Evolutionary conservation across 2,329 filamentous ascomycete genomes (phyloP).

Genomic region (Eurotiales sp.): DNA sequence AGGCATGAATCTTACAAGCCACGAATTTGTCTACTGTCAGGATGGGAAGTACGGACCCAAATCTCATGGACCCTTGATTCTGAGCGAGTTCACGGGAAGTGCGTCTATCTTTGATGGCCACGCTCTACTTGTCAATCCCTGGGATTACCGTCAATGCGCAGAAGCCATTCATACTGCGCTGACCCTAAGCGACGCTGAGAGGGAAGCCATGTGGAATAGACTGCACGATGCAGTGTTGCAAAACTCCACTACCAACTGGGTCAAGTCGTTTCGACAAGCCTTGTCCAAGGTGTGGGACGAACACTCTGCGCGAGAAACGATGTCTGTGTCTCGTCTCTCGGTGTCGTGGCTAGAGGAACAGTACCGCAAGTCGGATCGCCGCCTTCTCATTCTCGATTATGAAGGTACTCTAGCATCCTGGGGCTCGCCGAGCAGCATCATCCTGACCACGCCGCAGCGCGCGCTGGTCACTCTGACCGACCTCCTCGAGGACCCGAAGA

Average conservation of each 20-base stretch:
- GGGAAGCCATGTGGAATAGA: conserved; percentile 67
- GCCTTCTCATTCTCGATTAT: conserved; percentile 88
- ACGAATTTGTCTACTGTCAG: conserved; percentile 91
- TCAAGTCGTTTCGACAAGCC: conserved; percentile 66
- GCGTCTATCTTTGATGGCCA: conserved; percentile 77
- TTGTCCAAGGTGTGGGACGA: conserved; percentile 76
- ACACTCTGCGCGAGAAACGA: conserved; percentile 78
- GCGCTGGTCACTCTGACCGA: conserved; percentile 81
- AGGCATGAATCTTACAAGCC: conserved; percentile 94
- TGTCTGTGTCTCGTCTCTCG: conserved; percentile 80
- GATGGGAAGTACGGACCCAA: conserved; percentile 71
- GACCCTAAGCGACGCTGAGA: conserved; percentile 74
- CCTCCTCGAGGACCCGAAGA: conserved; percentile 71
- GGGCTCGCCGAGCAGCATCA: conserved; percentile 78
- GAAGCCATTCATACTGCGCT: conserved; percentile 80
- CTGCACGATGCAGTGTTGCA: conserved; percentile 70
- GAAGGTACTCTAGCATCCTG: conserved; percentile 88
- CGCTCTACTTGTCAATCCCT: conserved; percentile 85
- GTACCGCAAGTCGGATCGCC: conserved; percentile 63
- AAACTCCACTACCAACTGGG: conserved; percentile 84
- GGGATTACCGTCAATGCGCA: conserved; percentile 87
- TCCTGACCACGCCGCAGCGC: conserved; percentile 79
- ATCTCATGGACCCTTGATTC: conserved; percentile 82
- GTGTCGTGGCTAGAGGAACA: conserved; percentile 59
- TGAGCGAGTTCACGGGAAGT: conserved; percentile 94